Conservation (phyloP, 495 filamentous ascomycete species). For the Penicillium lividum region DNA sequence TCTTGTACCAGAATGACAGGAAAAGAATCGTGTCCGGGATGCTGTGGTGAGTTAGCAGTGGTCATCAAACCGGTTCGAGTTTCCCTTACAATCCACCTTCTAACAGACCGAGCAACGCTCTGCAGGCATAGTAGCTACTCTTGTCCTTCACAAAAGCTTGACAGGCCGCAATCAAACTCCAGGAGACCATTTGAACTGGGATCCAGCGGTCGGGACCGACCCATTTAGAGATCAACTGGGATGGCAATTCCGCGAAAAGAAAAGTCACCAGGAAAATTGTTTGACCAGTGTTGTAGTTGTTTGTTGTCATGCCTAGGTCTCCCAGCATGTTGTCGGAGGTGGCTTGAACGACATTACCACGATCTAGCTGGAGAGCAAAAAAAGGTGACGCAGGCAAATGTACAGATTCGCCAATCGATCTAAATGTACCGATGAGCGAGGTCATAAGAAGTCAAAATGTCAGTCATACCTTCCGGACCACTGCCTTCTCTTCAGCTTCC, state of each 20-base stretch:
- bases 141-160: conserved; percentile 66
- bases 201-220: conserved; percentile 86
- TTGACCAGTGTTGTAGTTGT: conserved; percentile 78
- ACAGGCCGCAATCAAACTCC: conserved; percentile 69
- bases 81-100: conserved; percentile 67
- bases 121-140: conserved; percentile 61
- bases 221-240: conserved; percentile 70
- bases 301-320: conserved; percentile 61
- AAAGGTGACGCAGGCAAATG: conserved; percentile 75
- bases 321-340: conserved; percentile 69
- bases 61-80: not conserved
- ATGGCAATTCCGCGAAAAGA: conserved; percentile 69
- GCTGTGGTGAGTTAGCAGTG: conserved; percentile 19
- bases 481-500: conserved; percentile 63
- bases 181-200: conserved; percentile 75
- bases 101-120: conserved; percentile 68
- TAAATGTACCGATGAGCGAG: conserved; percentile 11
- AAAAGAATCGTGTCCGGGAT: conserved; percentile 61
- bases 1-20: conserved; percentile 76
- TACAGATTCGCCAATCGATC: conserved; percentile 60
- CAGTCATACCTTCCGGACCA: conserved; percentile 61
- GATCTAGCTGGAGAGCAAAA: conserved; percentile 82
- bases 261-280: conserved; percentile 71
- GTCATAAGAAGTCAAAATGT: not conserved
- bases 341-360: conserved; percentile 72